phyloP scores from a whole-genome alignment of 306 rosid species.

The Pterocarpus santalinus region DNA sequence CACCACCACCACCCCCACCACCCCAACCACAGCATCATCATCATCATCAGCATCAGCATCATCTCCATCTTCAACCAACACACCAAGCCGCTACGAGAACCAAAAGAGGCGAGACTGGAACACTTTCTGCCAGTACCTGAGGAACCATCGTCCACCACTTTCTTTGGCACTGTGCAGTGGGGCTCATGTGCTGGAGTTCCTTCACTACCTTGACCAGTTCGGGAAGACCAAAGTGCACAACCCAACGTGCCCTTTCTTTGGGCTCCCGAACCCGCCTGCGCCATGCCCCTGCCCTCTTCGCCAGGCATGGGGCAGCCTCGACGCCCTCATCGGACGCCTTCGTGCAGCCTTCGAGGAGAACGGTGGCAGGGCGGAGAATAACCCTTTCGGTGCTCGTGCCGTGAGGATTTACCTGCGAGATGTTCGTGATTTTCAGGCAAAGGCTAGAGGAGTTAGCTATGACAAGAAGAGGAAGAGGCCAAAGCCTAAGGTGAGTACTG shows the following conservation, averaged over 20 bases:
- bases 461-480: conserved; percentile 94
- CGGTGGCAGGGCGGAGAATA: conserved; percentile 67
- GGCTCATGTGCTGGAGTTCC: conserved; percentile 86
- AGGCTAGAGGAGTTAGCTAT: conserved; percentile 89
- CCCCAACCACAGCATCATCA: conserved; percentile 7
- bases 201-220: conserved; percentile 88
- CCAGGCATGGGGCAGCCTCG: conserved; percentile 98
- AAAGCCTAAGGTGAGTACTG: conserved; percentile 47
- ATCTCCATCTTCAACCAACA: conserved; percentile 6
- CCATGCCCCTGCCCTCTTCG: conserved; percentile 95
- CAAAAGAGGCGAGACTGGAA: conserved; percentile 96
- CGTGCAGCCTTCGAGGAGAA: conserved; percentile 92
- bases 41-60: conserved; percentile 31
- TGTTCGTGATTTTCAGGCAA: conserved; percentile 91
- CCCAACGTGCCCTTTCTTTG: conserved; percentile 87
- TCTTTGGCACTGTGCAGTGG: conserved; percentile 72
- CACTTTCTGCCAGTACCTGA: conserved; percentile 90
- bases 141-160: conserved; percentile 85
- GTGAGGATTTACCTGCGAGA: conserved; percentile 83
- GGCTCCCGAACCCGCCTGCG: conserved; percentile 82
- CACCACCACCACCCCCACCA: neutral
- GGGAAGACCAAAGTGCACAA: conserved; percentile 93
- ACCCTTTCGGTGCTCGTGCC: conserved; percentile 80
- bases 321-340: conserved; percentile 93
- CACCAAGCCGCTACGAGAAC: conserved; percentile 91